These are phyloP conservation scores for Buxus sempervirens DNA, from an alignment of 164 flowering plant genomes.

Conservation along the genomic window DNA sequence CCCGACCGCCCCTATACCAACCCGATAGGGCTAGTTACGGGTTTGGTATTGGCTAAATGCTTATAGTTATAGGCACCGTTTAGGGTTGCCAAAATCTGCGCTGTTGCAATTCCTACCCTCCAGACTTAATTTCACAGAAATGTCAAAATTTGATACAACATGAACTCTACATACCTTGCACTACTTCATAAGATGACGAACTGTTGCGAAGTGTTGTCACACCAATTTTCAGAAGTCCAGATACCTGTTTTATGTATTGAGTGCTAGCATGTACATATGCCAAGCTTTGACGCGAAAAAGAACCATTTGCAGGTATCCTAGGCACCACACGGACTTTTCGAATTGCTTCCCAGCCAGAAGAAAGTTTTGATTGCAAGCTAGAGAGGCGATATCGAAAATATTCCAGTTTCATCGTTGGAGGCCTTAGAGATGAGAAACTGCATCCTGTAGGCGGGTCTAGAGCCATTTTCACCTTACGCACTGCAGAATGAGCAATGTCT, in stretches of 20 bases:
- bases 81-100: too few relatives aligned
- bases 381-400: constrained; percentile 38
- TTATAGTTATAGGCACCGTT: too few relatives aligned
- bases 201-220: constrained; percentile 68
- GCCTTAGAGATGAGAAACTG: constrained; percentile 52
- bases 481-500: constrained; percentile 40
- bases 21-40: too few relatives aligned
- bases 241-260: constrained; percentile 79
- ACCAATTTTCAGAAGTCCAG: constrained; percentile 74
- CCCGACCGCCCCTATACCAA: too few relatives aligned
- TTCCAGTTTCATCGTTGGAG: constrained; percentile 48
- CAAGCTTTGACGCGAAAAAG: constrained; percentile 71
- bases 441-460: constrained; percentile 84
- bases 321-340: constrained; percentile 47
- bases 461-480: constrained; percentile 73
- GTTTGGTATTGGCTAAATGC: too few relatives aligned
- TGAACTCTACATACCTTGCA: constrained; percentile 60
- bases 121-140: background rate
- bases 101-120: too few relatives aligned
- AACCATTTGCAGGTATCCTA: constrained; percentile 49
- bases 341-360: constrained; percentile 72
- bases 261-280: constrained; percentile 80
- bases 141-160: background rate
- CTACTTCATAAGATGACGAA: constrained; percentile 67
- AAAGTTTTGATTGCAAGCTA: constrained; percentile 45